Base-by-base conservation (phyloP, 148 eudicot species). In the Rheum nobile region DNA sequence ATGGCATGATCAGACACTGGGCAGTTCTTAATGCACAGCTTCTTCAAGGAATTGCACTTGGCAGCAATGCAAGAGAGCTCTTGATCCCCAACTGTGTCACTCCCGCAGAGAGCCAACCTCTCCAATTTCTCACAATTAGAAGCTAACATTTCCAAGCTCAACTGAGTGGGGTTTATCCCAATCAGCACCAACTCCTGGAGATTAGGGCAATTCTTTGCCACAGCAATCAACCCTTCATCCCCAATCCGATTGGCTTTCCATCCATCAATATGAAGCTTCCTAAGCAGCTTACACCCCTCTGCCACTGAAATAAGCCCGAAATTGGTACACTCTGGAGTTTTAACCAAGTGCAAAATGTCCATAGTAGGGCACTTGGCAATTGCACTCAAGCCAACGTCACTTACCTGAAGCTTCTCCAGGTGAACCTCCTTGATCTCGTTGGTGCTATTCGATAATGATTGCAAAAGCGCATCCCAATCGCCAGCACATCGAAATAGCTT, bases 191-290 rank as follows among this genome's bases (percentile, higher is more conserved):
- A 71, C 38, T 87, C 90, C 41, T 83, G 88, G 43, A 87, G 73
- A 78, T 81, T 85, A 35, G 83, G 78, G 34, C 90, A 84, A 38
- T 87, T 57, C 50, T 61, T 67, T 78, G 0, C 86, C 9, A 87
- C 80, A 44, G 83, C 85, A 47, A 81, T 74, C 26, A 87, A 75
- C 0, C 90, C 90, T 21, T 83, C 88, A 44, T 84, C 90, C 31
- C 86, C 70, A 46, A 87, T 87, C 59, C 90, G 74, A 79, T 87
- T 87, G 0, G 90, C 82, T 47, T 79, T 87, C 85, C 90, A 87
- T 61, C 90, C 90, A 79, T 87, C 90, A 70, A 85, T 87, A 70
- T 87, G 88, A 44, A 87, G 75, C 74, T 81, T 87, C 73, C 88
- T 75, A 21, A 87, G 48, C 41, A 85, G 75, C 82, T 78, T 87